Evolutionary conservation across 1,139 yeast genomes (phyloP), one percentile per base, ranked within the genome.

Genomic region (Saccharomyces pastorianus): DNA sequence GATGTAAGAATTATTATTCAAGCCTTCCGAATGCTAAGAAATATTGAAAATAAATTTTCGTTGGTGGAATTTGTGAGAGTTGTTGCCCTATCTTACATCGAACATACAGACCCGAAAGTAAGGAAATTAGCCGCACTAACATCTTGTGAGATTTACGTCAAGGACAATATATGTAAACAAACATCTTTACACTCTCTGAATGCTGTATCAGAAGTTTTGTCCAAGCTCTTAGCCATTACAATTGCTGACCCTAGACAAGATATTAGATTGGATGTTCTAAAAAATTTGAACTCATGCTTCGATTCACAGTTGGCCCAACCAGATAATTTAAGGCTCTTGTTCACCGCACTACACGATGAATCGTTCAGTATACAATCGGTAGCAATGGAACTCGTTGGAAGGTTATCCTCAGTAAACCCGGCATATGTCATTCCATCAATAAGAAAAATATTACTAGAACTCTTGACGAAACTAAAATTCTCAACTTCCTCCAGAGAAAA

Each of bases 231-330:
- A 50, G 82, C 96, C 0, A 80, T 89, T 4, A 89, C 96, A 1
- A 86, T 93, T n/a, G 88, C 97, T 0, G 99, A 95, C 63, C 89
- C 96, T 0, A 78, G 79, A n/a, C 83, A 89, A 0, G 96, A 89
- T 55, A 88, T 91, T 48, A 75, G 99, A 54, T 73, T 86, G 11
- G 93, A 88, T 57, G 90, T 95, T 0, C 74, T 95, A 55, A 78
- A 79, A 51, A 80, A 93, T 49, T 73, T 95, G 48, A 88, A 88
- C 42, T 81, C 84, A 2, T 78, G 80, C 56, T 86, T 93, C 65
- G 97, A 93, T 64, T 88, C 96, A 0, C 99, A 93, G 64, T 73
- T 95, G 48, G 89, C 98, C 0, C 98, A 93, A 69, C 96, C 96
- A 0, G 96, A 87, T 58, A 90, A 90, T 65, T 95, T 91, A 23